Evolutionary conservation across 805 yeast genomes (phyloP).

Genomic region (Cyberlindnera xishuangbannaensis): DNA sequence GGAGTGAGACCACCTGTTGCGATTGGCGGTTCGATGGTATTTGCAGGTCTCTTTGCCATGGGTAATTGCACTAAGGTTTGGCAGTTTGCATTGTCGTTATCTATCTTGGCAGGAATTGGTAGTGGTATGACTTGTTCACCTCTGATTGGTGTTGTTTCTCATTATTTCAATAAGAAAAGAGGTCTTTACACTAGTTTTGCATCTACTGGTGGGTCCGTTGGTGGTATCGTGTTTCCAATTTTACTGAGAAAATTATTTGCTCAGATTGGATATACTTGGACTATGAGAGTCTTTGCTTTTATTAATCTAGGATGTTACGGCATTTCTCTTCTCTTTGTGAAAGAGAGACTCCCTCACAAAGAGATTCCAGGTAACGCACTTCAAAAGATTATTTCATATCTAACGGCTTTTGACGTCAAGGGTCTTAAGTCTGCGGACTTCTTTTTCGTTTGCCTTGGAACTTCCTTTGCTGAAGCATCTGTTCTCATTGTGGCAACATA

Average conservation of each 20-base stretch:
- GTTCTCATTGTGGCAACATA: slow-evolving; percentile 42
- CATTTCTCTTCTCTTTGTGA: slow-evolving; percentile 30
- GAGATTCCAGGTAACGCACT: slow-evolving; percentile 21
- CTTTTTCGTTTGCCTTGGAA: slow-evolving; percentile 36
- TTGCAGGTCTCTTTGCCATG: slow-evolving; percentile 45
- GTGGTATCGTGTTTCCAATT: slow-evolving; percentile 50
- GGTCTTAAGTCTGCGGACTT: slow-evolving; percentile 41
- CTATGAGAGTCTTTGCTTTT: slow-evolving; percentile 46
- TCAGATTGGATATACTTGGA: slow-evolving; percentile 49
- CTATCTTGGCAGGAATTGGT: slow-evolving; percentile 50
- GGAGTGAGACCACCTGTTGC: slow-evolving; percentile 42
- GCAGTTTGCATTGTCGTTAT: slow-evolving; percentile 57
- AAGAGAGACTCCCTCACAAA: slow-evolving; percentile 35
- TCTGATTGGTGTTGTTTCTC: slow-evolving; percentile 52
- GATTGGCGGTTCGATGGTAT: slow-evolving; percentile 35
- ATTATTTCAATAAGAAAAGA: slow-evolving; percentile 54
- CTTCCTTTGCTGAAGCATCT: slow-evolving; percentile 42
- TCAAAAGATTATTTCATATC: slow-evolving; percentile 24
- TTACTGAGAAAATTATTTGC: slow-evolving; percentile 41
- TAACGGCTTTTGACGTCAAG: slow-evolving; percentile 27
- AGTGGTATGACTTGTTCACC: slow-evolving; percentile 54
- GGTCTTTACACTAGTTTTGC: slow-evolving; percentile 49
- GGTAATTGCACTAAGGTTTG: slow-evolving; percentile 46
- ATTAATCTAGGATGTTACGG: slow-evolving; percentile 33
- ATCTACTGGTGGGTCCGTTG: slow-evolving; percentile 47